These are phyloP conservation scores for Anisodus acutangulus DNA, from an alignment of 257 asterid species.

Conservation along the genomic window DNA sequence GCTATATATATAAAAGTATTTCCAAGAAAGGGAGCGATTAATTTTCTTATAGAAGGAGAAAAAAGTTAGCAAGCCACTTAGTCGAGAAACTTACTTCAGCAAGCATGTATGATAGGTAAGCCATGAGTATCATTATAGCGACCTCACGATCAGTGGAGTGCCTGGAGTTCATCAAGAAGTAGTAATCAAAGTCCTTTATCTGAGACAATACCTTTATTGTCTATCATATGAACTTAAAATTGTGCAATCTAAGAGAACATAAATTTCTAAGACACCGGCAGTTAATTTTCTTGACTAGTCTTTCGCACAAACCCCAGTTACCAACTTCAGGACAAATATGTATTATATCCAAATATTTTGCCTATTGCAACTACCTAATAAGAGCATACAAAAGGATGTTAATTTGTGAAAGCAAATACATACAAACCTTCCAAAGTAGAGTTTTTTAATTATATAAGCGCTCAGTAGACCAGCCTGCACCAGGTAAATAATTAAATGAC, in stretches of 20 bases:
- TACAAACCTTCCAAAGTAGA: conserved; percentile 91
- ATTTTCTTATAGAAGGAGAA: not conserved
- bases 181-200: not conserved
- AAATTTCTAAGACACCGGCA: not conserved
- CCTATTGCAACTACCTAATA: not conserved
- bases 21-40: conserved; percentile 5
- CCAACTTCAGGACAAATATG: not conserved
- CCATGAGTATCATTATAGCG: conserved; percentile 98
- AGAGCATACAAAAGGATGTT: not conserved
- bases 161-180: conserved; percentile 51
- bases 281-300: conserved; percentile 7
- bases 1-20: not conserved
- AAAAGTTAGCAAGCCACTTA: not conserved
- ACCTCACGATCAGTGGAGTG: conserved; percentile 99
- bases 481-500: conserved; percentile 33
- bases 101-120: conserved; percentile 93
- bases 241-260: not conserved
- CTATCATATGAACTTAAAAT: conserved; percentile 10
- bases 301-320: not conserved
- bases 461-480: conserved; percentile 90
- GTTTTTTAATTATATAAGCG: conserved; percentile 87
- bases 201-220: not conserved
- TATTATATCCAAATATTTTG: not conserved
- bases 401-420: not conserved
- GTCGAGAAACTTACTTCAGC: conserved; percentile 75